These are phyloP conservation scores for Phytophthora fragariae DNA, from an alignment of 352 stramenopile genomes.

Conservation along the genomic window DNA sequence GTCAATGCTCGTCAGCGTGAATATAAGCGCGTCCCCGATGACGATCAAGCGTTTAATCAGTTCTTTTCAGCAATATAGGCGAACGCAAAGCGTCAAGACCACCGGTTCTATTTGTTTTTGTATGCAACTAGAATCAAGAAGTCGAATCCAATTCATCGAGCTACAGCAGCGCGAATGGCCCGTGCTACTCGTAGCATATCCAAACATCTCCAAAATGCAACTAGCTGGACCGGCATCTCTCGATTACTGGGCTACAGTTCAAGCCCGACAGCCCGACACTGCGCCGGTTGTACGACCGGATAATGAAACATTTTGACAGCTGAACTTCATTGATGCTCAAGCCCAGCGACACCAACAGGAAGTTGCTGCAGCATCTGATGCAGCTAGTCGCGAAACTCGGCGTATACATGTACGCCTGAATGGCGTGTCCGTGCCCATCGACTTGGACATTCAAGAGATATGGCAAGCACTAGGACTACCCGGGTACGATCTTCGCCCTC, in stretches of 20 bases:
- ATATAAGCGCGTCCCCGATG: too few relatives aligned
- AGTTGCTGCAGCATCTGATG: too few relatives aligned
- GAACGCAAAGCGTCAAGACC: too few relatives aligned
- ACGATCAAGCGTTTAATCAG: too few relatives aligned
- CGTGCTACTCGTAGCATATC: background rate
- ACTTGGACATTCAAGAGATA: background rate
- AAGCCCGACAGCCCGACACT: background rate
- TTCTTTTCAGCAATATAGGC: too few relatives aligned
- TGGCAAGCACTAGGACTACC: background rate
- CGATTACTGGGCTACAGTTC: background rate
- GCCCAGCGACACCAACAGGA: background rate
- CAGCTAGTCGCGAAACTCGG: too few relatives aligned
- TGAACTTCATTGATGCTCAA: background rate
- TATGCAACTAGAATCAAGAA: slow-evolving; percentile 1
- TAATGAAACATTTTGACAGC: slow-evolving; percentile 3
- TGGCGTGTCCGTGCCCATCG: background rate
- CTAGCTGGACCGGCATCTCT: background rate
- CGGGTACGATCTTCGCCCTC: background rate
- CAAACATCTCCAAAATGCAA: background rate
- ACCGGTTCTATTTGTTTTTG: background rate
- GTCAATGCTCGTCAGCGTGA: too few relatives aligned
- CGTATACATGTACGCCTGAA: background rate
- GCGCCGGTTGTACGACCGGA: background rate
- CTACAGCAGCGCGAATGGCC: background rate
- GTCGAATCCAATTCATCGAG: background rate